Conservation (phyloP, 768 basidiomycete species). For the Boletus rubroflammeus region DNA sequence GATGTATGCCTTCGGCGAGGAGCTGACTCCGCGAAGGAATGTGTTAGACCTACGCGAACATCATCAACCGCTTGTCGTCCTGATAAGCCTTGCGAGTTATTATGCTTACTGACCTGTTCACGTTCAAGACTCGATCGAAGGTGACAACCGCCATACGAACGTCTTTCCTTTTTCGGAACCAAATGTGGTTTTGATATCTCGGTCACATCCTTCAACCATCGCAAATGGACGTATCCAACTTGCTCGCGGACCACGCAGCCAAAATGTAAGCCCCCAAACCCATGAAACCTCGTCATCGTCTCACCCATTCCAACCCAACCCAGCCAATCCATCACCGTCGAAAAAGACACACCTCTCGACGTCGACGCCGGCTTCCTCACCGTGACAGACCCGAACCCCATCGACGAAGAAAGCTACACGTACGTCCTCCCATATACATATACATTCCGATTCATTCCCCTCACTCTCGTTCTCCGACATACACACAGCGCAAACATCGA, state of each 20-base stretch:
- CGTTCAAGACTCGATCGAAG: neutral
- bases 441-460: neutral
- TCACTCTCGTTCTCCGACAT: neutral
- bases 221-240: conserved; percentile 28
- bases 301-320: neutral
- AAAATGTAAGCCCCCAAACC: conserved; percentile 55
- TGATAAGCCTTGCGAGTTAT: no score
- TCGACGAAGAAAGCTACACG: conserved; percentile 84
- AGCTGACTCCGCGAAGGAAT: no score
- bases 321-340: conserved; percentile 66
- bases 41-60: no score
- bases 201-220: neutral
- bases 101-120: neutral
- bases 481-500: conserved; percentile 67
- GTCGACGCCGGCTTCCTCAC: conserved; percentile 81
- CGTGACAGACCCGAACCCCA: conserved; percentile 83
- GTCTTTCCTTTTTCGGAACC: conserved; percentile 4
- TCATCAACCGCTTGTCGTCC: no score
- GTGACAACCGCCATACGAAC: no score
- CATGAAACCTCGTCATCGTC: neutral
- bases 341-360: conserved; percentile 76
- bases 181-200: neutral
- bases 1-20: no score
- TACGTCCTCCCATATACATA: conserved; percentile 35
- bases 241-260: conserved; percentile 69